These are phyloP conservation scores for Colletotrichum lupini DNA, from an alignment of 2,329 filamentous ascomycete genomes.

Conservation along the genomic window DNA sequence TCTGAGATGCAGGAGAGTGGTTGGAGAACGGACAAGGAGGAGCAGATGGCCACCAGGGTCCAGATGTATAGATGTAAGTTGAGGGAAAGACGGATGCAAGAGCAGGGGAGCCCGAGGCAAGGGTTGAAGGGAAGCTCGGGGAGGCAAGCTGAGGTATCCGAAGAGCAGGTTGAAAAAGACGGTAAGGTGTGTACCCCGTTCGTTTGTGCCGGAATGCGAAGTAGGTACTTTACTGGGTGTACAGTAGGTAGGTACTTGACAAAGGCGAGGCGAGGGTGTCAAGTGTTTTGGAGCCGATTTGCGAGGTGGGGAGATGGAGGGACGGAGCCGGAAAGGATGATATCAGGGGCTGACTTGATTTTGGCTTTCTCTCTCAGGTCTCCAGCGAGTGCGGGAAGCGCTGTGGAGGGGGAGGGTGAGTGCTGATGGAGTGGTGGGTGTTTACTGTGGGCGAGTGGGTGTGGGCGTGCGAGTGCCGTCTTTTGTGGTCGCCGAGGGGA, in stretches of 20 bases:
- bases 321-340: conserved; percentile 30
- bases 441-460: background rate
- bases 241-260: background rate
- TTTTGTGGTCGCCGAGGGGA: background rate
- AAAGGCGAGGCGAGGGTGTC: background rate
- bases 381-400: background rate
- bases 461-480: background rate
- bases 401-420: background rate
- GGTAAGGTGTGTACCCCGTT: background rate
- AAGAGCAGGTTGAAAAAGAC: background rate
- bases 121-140: background rate
- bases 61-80: conserved; percentile 21
- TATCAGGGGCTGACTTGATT: background rate
- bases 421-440: background rate
- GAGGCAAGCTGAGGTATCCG: background rate
- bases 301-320: conserved; percentile 19
- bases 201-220: conserved; percentile 5
- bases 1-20: background rate
- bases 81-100: conserved; percentile 1
- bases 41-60: conserved; percentile 29
- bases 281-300: background rate
- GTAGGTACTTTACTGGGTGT: background rate
- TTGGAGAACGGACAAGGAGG: background rate
- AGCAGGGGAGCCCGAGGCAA: conserved; percentile 3
- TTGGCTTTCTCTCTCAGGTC: background rate